Conservation (phyloP, 2,329 filamentous ascomycete species). For the Colletotrichum echinochloae region DNA sequence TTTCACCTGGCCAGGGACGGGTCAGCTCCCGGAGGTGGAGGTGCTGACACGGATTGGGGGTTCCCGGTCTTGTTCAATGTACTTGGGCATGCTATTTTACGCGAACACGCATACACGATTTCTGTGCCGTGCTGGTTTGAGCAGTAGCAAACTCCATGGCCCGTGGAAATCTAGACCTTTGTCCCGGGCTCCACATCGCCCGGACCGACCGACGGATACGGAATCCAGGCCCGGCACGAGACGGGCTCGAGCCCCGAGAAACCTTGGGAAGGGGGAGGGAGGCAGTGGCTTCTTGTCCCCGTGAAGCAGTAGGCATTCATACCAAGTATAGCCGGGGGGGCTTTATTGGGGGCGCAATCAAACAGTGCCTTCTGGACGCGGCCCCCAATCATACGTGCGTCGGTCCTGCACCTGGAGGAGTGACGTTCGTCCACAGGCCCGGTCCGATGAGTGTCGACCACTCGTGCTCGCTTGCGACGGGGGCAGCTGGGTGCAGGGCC, state of each 20-base stretch:
- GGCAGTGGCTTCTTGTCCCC: neutral
- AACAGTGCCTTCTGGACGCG: neutral
- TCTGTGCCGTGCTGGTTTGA: conserved; percentile 2
- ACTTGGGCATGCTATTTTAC: neutral
- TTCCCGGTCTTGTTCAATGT: conserved; percentile 18
- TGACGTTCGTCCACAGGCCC: neutral
- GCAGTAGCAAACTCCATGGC: conserved; percentile 1
- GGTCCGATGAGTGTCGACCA: neutral
- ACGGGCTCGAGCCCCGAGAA: conserved; percentile 8
- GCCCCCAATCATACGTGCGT: neutral
- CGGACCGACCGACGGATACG: conserved; percentile 32
- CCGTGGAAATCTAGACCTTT: neutral
- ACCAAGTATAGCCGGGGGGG: no score
- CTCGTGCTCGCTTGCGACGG: neutral
- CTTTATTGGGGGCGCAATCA: neutral
- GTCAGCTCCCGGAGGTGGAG: conserved; percentile 28
- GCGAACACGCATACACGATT: neutral
- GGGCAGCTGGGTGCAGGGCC: neutral
- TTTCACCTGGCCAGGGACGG: conserved; percentile 16
- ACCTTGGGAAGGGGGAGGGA: neutral
- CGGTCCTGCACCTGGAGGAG: neutral
- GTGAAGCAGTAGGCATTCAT: neutral
- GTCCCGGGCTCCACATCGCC: conserved; percentile 11
- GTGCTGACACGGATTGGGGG: conserved; percentile 19
- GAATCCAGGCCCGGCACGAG: conserved; percentile 23